phyloP scores from a whole-genome alignment of 1,284 basidiomycete genomes.

The Ceratobasidium sp. region DNA sequence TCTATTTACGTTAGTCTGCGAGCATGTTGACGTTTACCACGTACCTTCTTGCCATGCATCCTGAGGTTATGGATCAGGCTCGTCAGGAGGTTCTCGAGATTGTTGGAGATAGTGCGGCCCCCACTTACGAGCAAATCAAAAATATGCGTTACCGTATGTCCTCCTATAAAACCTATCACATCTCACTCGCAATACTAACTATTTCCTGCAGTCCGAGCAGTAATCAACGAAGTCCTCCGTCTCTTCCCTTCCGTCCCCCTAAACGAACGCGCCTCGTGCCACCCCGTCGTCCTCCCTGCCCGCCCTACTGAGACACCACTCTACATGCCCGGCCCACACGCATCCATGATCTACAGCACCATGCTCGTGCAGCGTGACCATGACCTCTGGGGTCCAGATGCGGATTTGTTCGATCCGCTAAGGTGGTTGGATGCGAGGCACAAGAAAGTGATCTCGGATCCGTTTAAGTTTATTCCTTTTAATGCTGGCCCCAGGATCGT shows the following conservation, averaged over 20 bases:
- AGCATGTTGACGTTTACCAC: constrained; percentile 52
- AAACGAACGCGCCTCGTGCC: constrained; percentile 37
- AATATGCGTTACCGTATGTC: constrained; percentile 45
- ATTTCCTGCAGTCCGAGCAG: constrained; percentile 30
- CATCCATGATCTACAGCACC: constrained; percentile 39
- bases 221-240: constrained; percentile 45
- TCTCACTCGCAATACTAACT: not conserved
- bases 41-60: constrained; percentile 53
- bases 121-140: constrained; percentile 46
- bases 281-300: constrained; percentile 30
- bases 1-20: constrained; percentile 50
- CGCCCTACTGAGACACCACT: constrained; percentile 25
- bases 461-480: constrained; percentile 46
- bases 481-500: constrained; percentile 46
- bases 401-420: constrained; percentile 63
- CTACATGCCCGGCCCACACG: constrained; percentile 39
- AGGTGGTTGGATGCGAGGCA: constrained; percentile 61
- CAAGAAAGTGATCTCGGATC: constrained; percentile 49
- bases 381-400: constrained; percentile 64
- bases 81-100: constrained; percentile 46
- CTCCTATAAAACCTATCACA: not conserved
- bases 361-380: constrained; percentile 54
- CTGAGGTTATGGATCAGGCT: constrained; percentile 47
- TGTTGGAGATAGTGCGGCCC: constrained; percentile 42
- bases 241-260: constrained; percentile 44